Evolutionary conservation across 2,329 filamentous ascomycete genomes (phyloP), one percentile per base, ranked within the genome.

Genomic region (Pochonia chlamydosporia): DNA sequence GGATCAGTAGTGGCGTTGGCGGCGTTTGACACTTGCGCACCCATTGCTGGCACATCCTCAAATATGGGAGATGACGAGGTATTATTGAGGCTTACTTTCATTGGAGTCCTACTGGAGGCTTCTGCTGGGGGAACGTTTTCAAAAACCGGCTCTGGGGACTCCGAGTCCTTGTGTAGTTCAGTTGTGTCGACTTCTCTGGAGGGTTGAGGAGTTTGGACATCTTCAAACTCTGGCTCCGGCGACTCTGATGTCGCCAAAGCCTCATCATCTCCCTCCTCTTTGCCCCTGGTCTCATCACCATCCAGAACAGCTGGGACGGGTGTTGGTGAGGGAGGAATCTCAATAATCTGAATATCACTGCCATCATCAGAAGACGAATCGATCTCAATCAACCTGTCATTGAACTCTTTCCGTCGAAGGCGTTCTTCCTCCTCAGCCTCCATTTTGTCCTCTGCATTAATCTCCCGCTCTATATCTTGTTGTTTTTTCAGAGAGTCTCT

Each of bases 381-480:
- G 31, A 89, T 78, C 50, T 81, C 73, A 44, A 88, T 76, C 10
- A 84, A 64, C 1, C 74, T 74, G 40, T 76, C 65, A 41, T 73
- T 63, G 45, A 67, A 65, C 40, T 68, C 67, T 20, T 60, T 63
- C 21, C 59, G 66, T 39, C 75, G 68, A 13, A 70, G 63, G 14
- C 71, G 69, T 36, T 80, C 70, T 42, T 82, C 77, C 54, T 82
- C 79, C 39, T 74, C 66, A 0, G 81, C 75, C 48, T 74, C 71
- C 43, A 78, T 73, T 23, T 75, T 67, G 55, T 86, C 79, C 48
- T 84, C 78, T 18, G 84, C 83, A 47, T 85, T 81, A 48, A 86
- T 80, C 48, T 80, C 75, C 18, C 68, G 66, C 42, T 84, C 79
- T 41, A 63, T 72, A 56, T 68, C 77, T 53, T 67, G 76, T 65